Conservation (phyloP, 257 asterid genomes). For the Nicotiana tabacum region DNA sequence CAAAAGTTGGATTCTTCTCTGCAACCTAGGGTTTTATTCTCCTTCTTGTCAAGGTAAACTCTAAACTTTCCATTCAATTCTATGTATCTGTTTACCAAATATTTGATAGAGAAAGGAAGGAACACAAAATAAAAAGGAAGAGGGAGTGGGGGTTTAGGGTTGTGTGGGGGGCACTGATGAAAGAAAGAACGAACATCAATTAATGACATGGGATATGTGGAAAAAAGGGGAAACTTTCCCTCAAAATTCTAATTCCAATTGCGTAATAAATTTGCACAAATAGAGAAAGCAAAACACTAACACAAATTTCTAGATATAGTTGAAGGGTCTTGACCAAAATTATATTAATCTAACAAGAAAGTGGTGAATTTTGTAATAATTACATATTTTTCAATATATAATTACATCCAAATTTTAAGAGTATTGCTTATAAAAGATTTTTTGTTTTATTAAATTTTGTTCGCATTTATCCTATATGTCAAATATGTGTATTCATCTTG, state of each 20-base stretch:
- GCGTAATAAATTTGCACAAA: neutral
- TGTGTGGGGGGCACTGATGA: neutral
- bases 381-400: no score
- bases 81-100: no score
- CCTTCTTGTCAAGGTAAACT: no score
- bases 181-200: slow-evolving; percentile 37
- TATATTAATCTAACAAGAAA: neutral
- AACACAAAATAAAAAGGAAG: neutral
- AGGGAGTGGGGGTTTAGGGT: no score
- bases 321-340: neutral
- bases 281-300: neutral
- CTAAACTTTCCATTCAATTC: no score
- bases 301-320: neutral
- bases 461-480: no score
- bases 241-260: neutral
- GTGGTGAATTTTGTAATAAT: neutral
- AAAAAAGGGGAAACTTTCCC: neutral
- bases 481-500: no score
- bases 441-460: no score
- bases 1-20: no score
- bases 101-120: neutral
- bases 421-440: no score
- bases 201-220: neutral
- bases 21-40: no score
- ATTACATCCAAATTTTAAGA: no score